Base-by-base conservation (phyloP, 2,329 filamentous ascomycete species). In the Ophiostoma fasciatum region DNA sequence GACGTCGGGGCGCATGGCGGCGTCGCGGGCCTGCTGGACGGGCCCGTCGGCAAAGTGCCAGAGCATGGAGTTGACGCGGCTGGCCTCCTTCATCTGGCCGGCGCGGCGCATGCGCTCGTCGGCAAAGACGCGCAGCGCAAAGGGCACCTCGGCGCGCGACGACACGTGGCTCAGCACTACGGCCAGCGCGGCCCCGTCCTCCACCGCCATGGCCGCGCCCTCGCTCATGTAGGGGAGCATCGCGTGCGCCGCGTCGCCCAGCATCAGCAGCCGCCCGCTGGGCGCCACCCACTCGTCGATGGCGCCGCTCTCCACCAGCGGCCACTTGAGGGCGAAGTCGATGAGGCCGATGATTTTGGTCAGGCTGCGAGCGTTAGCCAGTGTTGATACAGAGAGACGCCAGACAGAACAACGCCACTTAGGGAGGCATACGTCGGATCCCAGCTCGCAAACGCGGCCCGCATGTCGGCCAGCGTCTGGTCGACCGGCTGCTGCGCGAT, bases 201-300 rank as follows among this genome's bases (percentile, higher is more conserved):
- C 63, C 48, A 68, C 61, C 0, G 61, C 60, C 46, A 64, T 61
- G 13, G 59, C 61, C 0, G 60, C 64, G 8, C 64, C 63, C 43
- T 64, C 60, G 59, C 59, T 7, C 57, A 59, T 2, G 61, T 62
- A 37, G 0, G 64, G 64, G 6, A 67, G 52, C 46, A 65, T 63
- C 4, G 62, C 56, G 45, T 68, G 63, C 62, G 33, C 33, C 4
- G 33, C 33, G 20, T 35, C 33, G 14, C 33, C 33, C 52, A 59
- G 63, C 31, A 49, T 45, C 14, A 49, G 44, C 21, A 48, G 27
- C 12, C 44, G 30, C 9, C 19, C 25, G 4, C 40, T 34, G n/a
- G 48, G 47, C 9, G 46, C 48, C n/a, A 33, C 60, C 35, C 33
- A 35, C 12, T 15, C 6, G 8, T 35, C 27, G 3, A 30, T 13